Conservation (phyloP, 148 eudicot species). For the Vaccinium macrocarpon region DNA sequence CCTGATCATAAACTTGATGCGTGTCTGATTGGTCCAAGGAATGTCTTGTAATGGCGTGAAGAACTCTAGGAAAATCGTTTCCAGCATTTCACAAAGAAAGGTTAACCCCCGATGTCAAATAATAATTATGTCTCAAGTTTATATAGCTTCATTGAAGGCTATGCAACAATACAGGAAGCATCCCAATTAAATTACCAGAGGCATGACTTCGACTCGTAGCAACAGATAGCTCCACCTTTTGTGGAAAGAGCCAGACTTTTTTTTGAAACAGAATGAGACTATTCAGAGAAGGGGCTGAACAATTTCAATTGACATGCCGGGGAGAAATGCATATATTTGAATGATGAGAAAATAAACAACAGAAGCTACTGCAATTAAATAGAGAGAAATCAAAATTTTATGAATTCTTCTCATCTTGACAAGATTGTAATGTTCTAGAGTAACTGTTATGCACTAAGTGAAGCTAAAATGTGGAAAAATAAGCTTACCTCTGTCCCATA, state of each 20-base stretch:
- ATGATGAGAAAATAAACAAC: not conserved
- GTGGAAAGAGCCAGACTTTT: no score
- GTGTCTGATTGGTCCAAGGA: not conserved
- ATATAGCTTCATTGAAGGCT: not conserved
- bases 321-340: not conserved
- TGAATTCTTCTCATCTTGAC: not conserved
- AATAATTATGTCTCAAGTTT: not conserved
- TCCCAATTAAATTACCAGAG: not conserved
- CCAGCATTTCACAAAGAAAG: not conserved
- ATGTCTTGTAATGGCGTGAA: not conserved
- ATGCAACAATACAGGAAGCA: not conserved
- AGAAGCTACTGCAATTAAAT: not conserved
- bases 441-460: not conserved
- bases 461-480: not conserved
- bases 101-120: not conserved
- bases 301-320: not conserved
- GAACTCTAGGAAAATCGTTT: not conserved
- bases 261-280: no score
- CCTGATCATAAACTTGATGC: not conserved
- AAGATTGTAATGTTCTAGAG: not conserved
- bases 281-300: not conserved
- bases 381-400: not conserved
- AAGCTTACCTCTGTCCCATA: conserved; percentile 54
- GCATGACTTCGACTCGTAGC: no score
- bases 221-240: no score